phyloP scores from a whole-genome alignment of 768 basidiomycete species.

The Trametes gibbosa region DNA sequence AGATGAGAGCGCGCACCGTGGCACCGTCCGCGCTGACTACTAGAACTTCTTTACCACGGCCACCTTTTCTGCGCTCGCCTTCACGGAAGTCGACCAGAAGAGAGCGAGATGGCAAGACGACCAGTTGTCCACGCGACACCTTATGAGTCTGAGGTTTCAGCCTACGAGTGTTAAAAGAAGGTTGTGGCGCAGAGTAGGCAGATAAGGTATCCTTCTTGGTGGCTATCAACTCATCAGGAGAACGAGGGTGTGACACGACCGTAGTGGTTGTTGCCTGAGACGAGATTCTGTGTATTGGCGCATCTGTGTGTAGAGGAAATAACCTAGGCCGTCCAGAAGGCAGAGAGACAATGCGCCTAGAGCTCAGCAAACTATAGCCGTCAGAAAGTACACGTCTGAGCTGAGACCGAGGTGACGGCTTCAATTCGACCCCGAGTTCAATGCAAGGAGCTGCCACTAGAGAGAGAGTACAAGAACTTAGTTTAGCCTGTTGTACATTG shows the following conservation, averaged over 20 bases:
- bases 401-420: constrained; percentile 3
- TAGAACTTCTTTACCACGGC: constrained; percentile 46
- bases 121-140: constrained; percentile 44
- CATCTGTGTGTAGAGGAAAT: neutral
- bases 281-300: neutral
- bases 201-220: neutral
- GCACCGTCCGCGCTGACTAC: constrained; percentile 40
- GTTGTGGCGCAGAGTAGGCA: neutral
- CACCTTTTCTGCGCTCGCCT: constrained; percentile 45
- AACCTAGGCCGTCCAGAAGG: neutral
- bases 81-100: constrained; percentile 58
- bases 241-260: neutral
- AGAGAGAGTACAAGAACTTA: neutral
- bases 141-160: constrained; percentile 41
- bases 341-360: neutral
- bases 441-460: neutral
- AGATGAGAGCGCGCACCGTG: constrained; percentile 29
- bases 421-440: neutral
- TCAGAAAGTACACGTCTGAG: constrained; percentile 15
- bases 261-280: constrained; percentile 13
- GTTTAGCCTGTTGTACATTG: neutral
- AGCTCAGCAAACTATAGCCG: neutral
- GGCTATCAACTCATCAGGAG: neutral
- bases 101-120: constrained; percentile 47
- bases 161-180: constrained; percentile 31